Percentiles rank a stretch among this genome's conserved stretches.
phyloP scores from a whole-genome alignment of 1,139 yeast genomes.

The Protomyces lactucae-debilis region DNA sequence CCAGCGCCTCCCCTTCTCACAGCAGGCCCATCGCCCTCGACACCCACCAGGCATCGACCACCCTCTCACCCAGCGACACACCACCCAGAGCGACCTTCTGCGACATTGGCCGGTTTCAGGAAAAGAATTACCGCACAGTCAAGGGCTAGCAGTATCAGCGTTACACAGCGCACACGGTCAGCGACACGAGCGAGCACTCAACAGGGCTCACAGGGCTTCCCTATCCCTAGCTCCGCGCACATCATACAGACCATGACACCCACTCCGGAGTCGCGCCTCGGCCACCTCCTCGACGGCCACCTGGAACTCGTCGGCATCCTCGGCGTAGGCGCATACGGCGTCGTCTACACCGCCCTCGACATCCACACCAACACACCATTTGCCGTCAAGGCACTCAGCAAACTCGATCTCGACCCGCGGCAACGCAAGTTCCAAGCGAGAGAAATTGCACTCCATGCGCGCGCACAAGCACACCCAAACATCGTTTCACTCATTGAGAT shows the following conservation, averaged over 20 bases:
- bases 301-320: constrained; percentile 52
- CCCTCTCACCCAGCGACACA: too few relatives aligned
- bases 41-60: too few relatives aligned
- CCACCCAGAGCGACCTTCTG: too few relatives aligned
- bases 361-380: constrained; percentile 47
- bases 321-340: constrained; percentile 90
- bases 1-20: too few relatives aligned
- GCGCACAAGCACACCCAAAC: constrained; percentile 73
- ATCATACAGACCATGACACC: background rate
- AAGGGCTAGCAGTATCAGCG: too few relatives aligned
- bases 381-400: constrained; percentile 65
- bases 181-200: too few relatives aligned
- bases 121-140: too few relatives aligned
- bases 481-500: constrained; percentile 71
- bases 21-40: too few relatives aligned
- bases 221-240: too few relatives aligned
- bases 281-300: constrained; percentile 42
- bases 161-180: too few relatives aligned
- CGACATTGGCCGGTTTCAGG: too few relatives aligned
- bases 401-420: constrained; percentile 30
- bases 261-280: constrained; percentile 32
- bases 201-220: too few relatives aligned
- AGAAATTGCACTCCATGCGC: constrained; percentile 68
- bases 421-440: constrained; percentile 44
- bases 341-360: constrained; percentile 69